These are phyloP conservation scores for Clavariopsis aquatica DNA, from an alignment of 495 filamentous ascomycete genomes.

Conservation along the genomic window DNA sequence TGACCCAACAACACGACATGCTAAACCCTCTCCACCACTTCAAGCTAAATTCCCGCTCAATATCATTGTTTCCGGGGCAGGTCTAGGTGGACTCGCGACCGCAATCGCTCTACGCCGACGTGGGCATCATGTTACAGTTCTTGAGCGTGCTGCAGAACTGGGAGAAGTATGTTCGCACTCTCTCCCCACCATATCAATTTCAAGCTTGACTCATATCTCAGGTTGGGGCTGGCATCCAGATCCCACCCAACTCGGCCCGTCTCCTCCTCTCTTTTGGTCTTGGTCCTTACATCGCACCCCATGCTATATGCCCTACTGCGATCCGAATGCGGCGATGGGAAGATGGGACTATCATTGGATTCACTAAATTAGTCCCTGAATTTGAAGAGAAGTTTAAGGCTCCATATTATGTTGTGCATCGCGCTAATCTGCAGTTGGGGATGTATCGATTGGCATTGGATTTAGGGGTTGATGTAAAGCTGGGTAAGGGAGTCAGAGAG, in stretches of 20 bases:
- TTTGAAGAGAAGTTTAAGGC: conserved; percentile 45
- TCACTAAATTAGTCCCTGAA: conserved; percentile 46
- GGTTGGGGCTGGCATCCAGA: conserved; percentile 40
- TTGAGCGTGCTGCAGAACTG: conserved; percentile 51
- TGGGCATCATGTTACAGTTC: conserved; percentile 52
- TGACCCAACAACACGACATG: not conserved
- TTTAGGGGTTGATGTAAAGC: conserved; percentile 61
- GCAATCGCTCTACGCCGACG: conserved; percentile 51
- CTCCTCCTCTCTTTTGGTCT: conserved; percentile 43
- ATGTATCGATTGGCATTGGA: conserved; percentile 43
- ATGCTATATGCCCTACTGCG: conserved; percentile 45
- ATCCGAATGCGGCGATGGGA: conserved; percentile 52
- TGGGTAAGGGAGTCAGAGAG: conserved; percentile 38
- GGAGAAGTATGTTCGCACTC: conserved; percentile 44
- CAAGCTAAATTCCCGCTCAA: conserved; percentile 40
- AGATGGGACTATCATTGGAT: conserved; percentile 46
- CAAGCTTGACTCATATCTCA: not conserved
- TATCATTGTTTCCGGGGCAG: conserved; percentile 54
- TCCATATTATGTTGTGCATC: conserved; percentile 52
- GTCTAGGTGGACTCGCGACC: conserved; percentile 54
- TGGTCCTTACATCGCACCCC: conserved; percentile 40
- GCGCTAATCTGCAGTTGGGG: conserved; percentile 49
- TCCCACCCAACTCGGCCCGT: conserved; percentile 40
- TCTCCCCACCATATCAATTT: not conserved
- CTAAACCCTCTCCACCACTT: not conserved